Conservation (phyloP, 2,329 filamentous ascomycete genomes). For the Cladosporium sphaerospermum region DNA sequence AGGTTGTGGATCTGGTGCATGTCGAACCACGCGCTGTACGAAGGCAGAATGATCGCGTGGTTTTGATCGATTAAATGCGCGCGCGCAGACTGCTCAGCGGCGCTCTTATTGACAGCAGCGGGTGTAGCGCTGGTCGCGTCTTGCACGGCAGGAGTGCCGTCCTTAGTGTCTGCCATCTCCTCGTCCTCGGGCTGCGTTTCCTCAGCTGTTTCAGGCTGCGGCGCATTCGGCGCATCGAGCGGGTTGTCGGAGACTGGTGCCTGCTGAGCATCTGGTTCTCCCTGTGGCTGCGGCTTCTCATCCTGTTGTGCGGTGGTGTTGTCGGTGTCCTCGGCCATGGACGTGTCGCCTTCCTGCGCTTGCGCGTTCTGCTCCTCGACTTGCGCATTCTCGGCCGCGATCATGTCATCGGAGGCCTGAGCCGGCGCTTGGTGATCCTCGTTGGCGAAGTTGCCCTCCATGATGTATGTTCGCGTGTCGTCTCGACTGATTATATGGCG, state of each 20-base stretch:
- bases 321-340: conserved; percentile 28
- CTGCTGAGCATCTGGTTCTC: conserved; percentile 15
- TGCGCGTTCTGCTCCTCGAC: conserved; percentile 23
- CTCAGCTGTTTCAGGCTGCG: conserved; percentile 29
- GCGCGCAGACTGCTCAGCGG: conserved; percentile 77
- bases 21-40: conserved; percentile 98
- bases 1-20: conserved; percentile 89
- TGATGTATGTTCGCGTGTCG: not conserved
- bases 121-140: conserved; percentile 13
- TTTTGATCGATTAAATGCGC: conserved; percentile 90
- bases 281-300: conserved; percentile 16
- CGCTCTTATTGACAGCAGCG: conserved; percentile 62
- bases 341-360: conserved; percentile 25
- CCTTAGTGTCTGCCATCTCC: conserved; percentile 57
- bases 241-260: conserved; percentile 32
- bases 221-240: conserved; percentile 32
- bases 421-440: conserved; percentile 27
- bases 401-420: conserved; percentile 31
- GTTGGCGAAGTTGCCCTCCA: conserved; percentile 24
- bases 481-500: not conserved
- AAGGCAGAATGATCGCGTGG: conserved; percentile 91
- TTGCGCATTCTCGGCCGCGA: conserved; percentile 30
- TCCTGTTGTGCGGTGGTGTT: conserved; percentile 8
- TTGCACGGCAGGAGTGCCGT: conserved; percentile 17
- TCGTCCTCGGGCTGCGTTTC: conserved; percentile 23